Evolutionary conservation across 2,329 filamentous ascomycete genomes (phyloP).

Genomic region (Alternaria ventricosa): DNA sequence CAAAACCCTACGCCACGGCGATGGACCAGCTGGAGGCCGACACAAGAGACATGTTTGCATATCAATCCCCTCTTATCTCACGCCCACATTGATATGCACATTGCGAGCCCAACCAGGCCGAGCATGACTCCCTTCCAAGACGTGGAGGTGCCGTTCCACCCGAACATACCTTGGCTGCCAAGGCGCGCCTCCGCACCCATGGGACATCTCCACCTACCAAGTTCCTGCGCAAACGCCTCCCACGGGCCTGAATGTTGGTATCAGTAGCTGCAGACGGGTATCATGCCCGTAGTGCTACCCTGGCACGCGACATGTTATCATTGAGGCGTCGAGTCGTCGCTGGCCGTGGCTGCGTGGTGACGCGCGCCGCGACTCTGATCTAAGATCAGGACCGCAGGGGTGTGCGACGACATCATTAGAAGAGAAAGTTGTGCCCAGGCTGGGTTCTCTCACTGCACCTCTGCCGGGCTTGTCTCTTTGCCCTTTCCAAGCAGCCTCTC

Average conservation of each 20-base stretch:
- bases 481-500: neutral
- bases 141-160: constrained; percentile 1
- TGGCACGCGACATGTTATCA: neutral
- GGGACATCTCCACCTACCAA: neutral
- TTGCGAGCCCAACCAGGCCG: neutral
- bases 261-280: neutral
- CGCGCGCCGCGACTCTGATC: neutral
- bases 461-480: neutral
- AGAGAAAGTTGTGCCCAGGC: neutral
- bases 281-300: neutral
- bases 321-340: neutral
- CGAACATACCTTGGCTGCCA: neutral
- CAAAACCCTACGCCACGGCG: neutral
- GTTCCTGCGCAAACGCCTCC: neutral
- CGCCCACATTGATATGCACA: neutral
- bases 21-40: neutral
- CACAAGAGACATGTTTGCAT: neutral
- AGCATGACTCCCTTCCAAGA: neutral
- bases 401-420: neutral
- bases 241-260: neutral
- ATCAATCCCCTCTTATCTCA: neutral
- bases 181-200: constrained; percentile 1
- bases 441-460: neutral
- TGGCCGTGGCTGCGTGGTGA: neutral
- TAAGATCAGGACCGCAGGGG: neutral